A percentile compares a stretch with the other conserved stretches of the same genome.
phyloP scores from a whole-genome alignment of 345 rosid genomes.

The Aurinia saxatilis region DNA sequence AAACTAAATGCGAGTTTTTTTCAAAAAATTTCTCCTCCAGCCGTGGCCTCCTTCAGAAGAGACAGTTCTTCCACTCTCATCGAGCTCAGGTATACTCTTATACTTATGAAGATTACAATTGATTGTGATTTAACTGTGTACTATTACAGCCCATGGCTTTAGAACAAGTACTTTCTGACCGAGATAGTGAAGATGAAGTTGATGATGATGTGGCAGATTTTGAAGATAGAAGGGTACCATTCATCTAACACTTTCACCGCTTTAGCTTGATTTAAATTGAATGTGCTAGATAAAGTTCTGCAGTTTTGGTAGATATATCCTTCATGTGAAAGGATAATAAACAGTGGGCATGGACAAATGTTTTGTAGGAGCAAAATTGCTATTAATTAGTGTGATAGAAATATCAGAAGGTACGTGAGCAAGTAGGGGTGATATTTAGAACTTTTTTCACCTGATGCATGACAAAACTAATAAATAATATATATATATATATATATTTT shows the following conservation, averaged over 20 bases:
- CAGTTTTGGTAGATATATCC: slow-evolving; percentile 6
- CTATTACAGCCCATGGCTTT: slow-evolving; percentile 75
- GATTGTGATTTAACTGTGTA: slow-evolving; percentile 8
- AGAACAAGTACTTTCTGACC: slow-evolving; percentile 89
- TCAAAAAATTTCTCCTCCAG: slow-evolving; percentile 36
- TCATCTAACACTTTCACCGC: not conserved
- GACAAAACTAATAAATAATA: too few relatives aligned
- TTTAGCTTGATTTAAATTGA: not conserved
- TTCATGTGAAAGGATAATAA: not conserved
- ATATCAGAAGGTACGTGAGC: slow-evolving; percentile 5
- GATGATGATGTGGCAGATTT: slow-evolving; percentile 99
- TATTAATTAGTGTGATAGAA: not conserved
- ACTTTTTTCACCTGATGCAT: too few relatives aligned
- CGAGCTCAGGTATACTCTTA: slow-evolving; percentile 78
- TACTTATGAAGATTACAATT: not conserved
- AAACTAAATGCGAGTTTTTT: slow-evolving; percentile 1
- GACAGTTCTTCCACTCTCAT: slow-evolving; percentile 96
- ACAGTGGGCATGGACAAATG: not conserved
- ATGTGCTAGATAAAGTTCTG: slow-evolving; percentile 12
- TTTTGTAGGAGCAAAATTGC: not conserved
- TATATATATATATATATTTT: too few relatives aligned
- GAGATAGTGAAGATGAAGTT: slow-evolving; percentile 98
- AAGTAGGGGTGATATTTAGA: not conserved
- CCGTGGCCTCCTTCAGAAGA: slow-evolving; percentile 75
- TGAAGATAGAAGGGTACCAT: slow-evolving; percentile 87